Evolutionary conservation across 208 protist genomes (phyloP).

Genomic region (Lotmaria passim): DNA sequence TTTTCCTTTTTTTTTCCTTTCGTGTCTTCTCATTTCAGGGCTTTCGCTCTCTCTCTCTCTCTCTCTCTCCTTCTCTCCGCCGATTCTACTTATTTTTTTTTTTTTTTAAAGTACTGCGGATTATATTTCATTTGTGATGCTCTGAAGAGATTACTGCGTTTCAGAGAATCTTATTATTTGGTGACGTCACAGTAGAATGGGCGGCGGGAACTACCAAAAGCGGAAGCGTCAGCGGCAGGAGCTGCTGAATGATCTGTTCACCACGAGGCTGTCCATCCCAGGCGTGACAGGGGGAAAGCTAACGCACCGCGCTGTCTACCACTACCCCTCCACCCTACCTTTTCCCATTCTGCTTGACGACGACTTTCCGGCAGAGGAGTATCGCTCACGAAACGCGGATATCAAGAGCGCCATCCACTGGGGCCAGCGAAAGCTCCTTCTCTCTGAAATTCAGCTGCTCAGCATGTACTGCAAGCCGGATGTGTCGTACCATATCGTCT

Average conservation of each 20-base stretch:
- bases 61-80: not conserved
- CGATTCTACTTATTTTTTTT: constrained; percentile 3
- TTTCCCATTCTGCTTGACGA: constrained; percentile 78
- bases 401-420: constrained; percentile 95
- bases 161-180: too few species aligned
- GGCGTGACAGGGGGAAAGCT: constrained; percentile 11
- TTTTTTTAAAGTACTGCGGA: too few species aligned
- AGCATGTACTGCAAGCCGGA: constrained; percentile 72
- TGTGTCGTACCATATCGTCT: constrained; percentile 92
- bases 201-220: constrained; percentile 32
- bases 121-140: too few species aligned
- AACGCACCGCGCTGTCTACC: constrained; percentile 49
- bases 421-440: constrained; percentile 96
- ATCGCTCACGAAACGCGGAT: constrained; percentile 81
- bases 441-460: constrained; percentile 96
- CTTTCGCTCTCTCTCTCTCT: too few species aligned
- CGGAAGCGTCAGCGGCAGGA: constrained; percentile 39
- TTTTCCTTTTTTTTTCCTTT: too few species aligned
- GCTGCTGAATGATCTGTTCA: constrained; percentile 33
- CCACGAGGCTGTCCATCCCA: not conserved
- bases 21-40: too few species aligned
- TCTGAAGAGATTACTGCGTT: too few species aligned
- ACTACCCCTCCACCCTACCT: constrained; percentile 78
- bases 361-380: constrained; percentile 77
- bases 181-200: not conserved